Conservation (phyloP, 2,329 filamentous ascomycete species). For the Onygenales sp. region DNA sequence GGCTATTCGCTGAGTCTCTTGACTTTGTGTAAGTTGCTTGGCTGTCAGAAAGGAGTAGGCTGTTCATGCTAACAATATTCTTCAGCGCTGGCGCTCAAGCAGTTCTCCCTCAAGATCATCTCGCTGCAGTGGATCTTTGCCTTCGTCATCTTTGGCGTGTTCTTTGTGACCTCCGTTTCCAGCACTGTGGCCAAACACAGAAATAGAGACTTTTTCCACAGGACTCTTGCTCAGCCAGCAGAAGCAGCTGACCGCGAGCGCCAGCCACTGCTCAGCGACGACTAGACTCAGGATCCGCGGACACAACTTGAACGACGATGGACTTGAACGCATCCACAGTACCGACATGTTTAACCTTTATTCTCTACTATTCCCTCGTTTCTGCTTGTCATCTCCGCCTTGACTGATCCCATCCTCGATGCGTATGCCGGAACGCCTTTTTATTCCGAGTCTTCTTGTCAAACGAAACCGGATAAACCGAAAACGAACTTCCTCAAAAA, state of each 20-base stretch:
- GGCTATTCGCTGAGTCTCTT: conserved; percentile 70
- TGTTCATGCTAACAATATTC: conserved; percentile 4
- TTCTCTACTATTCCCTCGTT: neutral
- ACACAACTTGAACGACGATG: neutral
- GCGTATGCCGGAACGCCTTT: too few relatives aligned
- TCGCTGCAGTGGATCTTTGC: conserved; percentile 91
- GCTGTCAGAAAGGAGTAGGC: neutral
- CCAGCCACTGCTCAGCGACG: conserved; percentile 42
- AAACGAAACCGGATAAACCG: too few relatives aligned
- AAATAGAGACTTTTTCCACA: conserved; percentile 27
- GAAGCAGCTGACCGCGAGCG: conserved; percentile 43
- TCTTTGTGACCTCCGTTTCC: conserved; percentile 58
- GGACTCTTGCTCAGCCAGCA: conserved; percentile 19
- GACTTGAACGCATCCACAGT: neutral
- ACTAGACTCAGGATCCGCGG: conserved; percentile 11
- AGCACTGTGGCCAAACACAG: conserved; percentile 25
- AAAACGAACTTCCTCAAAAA: too few relatives aligned
- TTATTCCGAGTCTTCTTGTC: too few relatives aligned
- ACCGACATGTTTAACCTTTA: neutral
- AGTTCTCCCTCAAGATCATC: conserved; percentile 63
- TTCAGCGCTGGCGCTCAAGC: conserved; percentile 60
- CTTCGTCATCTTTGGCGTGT: conserved; percentile 67
- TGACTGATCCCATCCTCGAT: too few relatives aligned
- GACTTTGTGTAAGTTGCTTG: conserved; percentile 49
- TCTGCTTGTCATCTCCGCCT: too few relatives aligned